These are phyloP conservation scores for Boletus hoseneyae DNA, from an alignment of 1,284 basidiomycete species.

Conservation along the genomic window DNA sequence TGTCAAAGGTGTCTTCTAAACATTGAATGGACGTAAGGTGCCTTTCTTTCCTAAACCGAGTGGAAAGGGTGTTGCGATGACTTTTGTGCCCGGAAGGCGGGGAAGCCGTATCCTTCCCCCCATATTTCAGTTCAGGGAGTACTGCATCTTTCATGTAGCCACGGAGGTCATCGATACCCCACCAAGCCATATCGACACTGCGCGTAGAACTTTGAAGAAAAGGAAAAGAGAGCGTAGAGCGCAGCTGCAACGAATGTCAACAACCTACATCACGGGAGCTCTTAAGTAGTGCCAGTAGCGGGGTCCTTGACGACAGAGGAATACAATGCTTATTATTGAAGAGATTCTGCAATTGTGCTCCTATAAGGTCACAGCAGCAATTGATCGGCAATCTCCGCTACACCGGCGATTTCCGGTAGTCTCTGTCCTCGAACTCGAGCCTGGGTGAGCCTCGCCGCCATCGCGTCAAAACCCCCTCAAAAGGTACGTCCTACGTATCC, in stretches of 20 bases:
- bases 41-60: slow-evolving; percentile 36
- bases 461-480: slow-evolving; percentile 21
- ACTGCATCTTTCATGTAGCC: slow-evolving; percentile 37
- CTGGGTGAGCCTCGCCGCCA: slow-evolving; percentile 1
- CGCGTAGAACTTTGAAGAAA: background rate
- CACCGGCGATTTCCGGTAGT: slow-evolving; percentile 21
- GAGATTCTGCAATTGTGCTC: background rate
- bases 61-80: slow-evolving; percentile 37
- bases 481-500: slow-evolving; percentile 29
- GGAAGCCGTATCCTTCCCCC: slow-evolving; percentile 26
- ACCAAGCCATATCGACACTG: slow-evolving; percentile 25
- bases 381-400: slow-evolving; percentile 23
- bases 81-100: slow-evolving; percentile 36
- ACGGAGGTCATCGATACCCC: slow-evolving; percentile 37
- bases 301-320: slow-evolving; percentile 25
- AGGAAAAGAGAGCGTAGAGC: background rate
- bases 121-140: slow-evolving; percentile 38
- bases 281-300: slow-evolving; percentile 20
- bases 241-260: background rate
- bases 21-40: slow-evolving; percentile 31
- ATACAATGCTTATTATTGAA: slow-evolving; percentile 23
- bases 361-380: background rate
- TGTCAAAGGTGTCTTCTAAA: slow-evolving; percentile 27
- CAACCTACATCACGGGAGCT: slow-evolving; percentile 3
- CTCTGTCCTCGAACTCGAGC: slow-evolving; percentile 1